Base-by-base conservation (phyloP, 225 moss, liverwort and hornwort species). In the Physcomitrium patens region DNA sequence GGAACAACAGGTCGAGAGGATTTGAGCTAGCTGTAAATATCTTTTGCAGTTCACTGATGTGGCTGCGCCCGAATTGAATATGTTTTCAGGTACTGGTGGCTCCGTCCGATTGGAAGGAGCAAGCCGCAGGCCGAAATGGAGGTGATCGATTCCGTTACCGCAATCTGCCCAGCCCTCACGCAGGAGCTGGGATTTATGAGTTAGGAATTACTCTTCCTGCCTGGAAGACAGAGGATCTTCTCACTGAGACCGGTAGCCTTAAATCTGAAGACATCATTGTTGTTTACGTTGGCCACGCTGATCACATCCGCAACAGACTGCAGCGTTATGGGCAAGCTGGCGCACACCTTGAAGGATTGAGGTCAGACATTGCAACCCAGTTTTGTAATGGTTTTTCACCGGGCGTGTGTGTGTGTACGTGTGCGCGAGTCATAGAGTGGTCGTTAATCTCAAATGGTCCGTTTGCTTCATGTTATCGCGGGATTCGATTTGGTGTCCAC, bases 291-390 rank as follows among this genome's bases (percentile, higher is more conserved):
- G 91, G 93, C n/a, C 78, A 80, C 72, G 87, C 91, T 16, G 91
- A 94, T 48, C 88, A 86, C 66, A 78, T 94, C 8, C 87, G 91
- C 23, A 88, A 90, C 45, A 76, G 91, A 24, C 79, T 94, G 43
- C 85, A 86, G 74, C 86, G 81, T 24, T 94, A 94, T 54, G 88
- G 93, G 5, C 93, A 91, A 79, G 84, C 86, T 7, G 91, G 93
- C 42, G 83, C 87, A 53, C 81, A 86, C 63, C 75, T 91, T 51
- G 93, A 91, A 78, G 77, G 80, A 2, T 20, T 62, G 46, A 72
- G 83, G 78, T 73, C 70, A 23, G 78, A 54, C 9, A 3, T 23
- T 47, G 11, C 11, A 12, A 27, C 24, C 14, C 44, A 9, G 10
- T 19, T 2, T 44, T 43, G 12, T 14, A 44, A 60, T 19, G 3